These are phyloP conservation scores for Cupressus sempervirens DNA, from an alignment of 75 land plant species.

Conservation along the genomic window DNA sequence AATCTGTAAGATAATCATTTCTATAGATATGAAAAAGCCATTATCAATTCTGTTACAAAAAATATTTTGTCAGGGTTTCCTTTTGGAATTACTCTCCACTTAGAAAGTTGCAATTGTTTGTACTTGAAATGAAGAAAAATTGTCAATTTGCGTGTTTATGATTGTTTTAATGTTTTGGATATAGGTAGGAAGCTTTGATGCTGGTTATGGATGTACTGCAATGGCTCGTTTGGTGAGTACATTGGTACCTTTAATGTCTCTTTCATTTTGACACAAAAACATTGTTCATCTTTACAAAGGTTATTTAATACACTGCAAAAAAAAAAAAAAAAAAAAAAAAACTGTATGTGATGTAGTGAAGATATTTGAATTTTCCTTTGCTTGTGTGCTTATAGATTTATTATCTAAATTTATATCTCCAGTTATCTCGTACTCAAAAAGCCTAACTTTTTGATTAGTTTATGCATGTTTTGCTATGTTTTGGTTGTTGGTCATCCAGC, in stretches of 20 bases:
- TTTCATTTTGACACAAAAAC: background rate
- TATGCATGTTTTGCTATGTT: background rate
- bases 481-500: background rate
- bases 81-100: background rate
- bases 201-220: conserved; percentile 92
- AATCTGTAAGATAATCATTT: background rate
- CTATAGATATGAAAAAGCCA: background rate
- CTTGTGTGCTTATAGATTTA: background rate
- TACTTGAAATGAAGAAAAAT: background rate
- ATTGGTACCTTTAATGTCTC: background rate
- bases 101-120: background rate
- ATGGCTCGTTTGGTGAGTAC: conserved; percentile 89
- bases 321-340: background rate
- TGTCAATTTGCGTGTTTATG: background rate
- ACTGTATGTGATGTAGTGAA: background rate
- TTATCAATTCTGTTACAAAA: background rate
- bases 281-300: background rate
- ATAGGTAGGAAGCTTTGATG: conserved; percentile 99
- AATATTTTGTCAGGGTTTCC: background rate
- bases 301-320: background rate
- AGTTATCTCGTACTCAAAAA: background rate
- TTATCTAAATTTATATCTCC: background rate
- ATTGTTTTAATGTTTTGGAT: conserved; percentile 3
- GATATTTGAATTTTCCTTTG: background rate
- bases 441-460: background rate